Evolutionary conservation across 176 grass and related monocot species (phyloP), one percentile per base, ranked within the genome.

Genomic region (Canna indica): DNA sequence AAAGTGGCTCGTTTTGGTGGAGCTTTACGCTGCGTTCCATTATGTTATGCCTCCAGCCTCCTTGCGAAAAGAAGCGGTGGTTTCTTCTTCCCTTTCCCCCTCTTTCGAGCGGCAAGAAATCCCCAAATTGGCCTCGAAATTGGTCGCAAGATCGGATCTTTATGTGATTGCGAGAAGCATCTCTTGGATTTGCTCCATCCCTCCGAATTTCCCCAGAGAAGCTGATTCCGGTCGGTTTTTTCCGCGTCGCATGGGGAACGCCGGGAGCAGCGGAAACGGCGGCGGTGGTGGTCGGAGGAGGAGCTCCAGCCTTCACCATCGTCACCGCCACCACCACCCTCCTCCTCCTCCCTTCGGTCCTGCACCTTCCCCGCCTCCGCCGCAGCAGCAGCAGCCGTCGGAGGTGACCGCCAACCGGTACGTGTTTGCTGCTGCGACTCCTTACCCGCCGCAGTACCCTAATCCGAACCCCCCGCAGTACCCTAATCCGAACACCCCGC

Each of bases 371-470:
- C 62, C 39, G 59, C 76, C 53, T 25, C 26, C 25, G 25, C 26
- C 24, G 41, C 41, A 9, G 45, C 83, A 36, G 65, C 65, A 16
- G 44, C 74, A 17, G 36, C 20, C 64, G 65, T 35, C 48, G 17
- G 75, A 69, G 75, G 50, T 45, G 35, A 9, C 77, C 15, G 47
- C 78, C 7, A 99, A 90, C 77, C 94, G 84, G 70, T 93, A 99
- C 69, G 94, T 93, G 70, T 99, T 93, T 69, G 86, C 89, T 13
- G 94, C 94, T 22, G 90, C 94, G 73, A 93, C 90, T 46, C 93
- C 88, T 20, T 91, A 91, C 79, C 88, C 88, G 78, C 86, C 86
- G 8, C 83, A 82, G 50, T 90, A 91, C 85, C 85, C 88, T 44
- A 90, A 85, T 75, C 87, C 87, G 32, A 87, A 83, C 67, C 85